Base-by-base conservation (phyloP, 306 rosid genomes). In the Castanea mollissima region DNA sequence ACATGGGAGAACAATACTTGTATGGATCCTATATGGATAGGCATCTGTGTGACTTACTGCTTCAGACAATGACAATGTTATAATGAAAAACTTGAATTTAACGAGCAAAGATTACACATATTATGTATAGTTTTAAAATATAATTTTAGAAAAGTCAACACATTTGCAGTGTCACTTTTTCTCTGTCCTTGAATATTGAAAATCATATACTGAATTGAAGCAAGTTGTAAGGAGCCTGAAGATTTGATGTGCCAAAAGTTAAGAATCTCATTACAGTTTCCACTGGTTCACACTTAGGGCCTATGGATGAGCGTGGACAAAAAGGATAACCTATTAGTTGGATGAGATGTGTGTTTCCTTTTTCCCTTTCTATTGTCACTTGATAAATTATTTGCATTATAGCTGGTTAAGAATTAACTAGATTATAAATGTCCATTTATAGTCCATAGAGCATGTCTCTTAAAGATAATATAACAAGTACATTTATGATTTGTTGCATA, bases 81-180 rank as follows among this genome's bases (percentile, higher is more conserved):
- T 74, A 62, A 78, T 52, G 44, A 73, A 76, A 38, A 60, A 83
- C 77, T 80, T 74, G 79, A 35, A 85, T 79, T 73, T 83, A 83
- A 76, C 78, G 60, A 76, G 58, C 69, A 84, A 81, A 72, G 78
- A 72, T 27, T 62, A 34, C 60, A 34, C 55, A 5, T 78, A 51
- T 21, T 51, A 15, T 68, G 19, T 46, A 20, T 23, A 70, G 7
- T 68, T 44, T 23, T 19, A 4, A 16, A 58, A 59, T 14, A 38
- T 16, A 69, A 27, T 38, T 4, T 14, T 10, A 16, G 8, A 78
- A 64, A 64, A 89, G 87, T 81, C 86, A 85, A 89, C 76, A 78
- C 65, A 38, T 75, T 62, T 73, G 84, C 77, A 77, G 81, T 74
- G 73, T 23, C 79, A 69, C 71, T 74, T 80, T 64, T 71, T 59